These are phyloP conservation scores for Pachysolen tannophilus DNA, from an alignment of 805 yeast species.

Conservation along the genomic window DNA sequence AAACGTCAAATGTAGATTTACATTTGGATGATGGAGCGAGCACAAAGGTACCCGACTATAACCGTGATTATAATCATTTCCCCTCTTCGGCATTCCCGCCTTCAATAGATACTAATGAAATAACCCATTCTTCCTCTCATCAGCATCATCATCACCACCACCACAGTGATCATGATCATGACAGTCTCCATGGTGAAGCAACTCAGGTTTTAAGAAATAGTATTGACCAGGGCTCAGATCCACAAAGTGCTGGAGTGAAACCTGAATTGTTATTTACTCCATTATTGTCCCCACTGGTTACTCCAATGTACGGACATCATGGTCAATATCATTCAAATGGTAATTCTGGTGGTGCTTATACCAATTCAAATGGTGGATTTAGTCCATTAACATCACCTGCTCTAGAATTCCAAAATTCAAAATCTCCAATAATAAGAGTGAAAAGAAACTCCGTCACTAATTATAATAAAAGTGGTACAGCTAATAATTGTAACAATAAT, in stretches of 20 bases:
- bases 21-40: not conserved
- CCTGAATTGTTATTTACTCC: constrained; percentile 69
- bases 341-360: constrained; percentile 9
- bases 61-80: not conserved
- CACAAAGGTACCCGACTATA: not conserved
- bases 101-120: not conserved
- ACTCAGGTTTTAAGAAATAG: no score
- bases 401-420: constrained; percentile 33
- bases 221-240: not conserved
- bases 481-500: not conserved
- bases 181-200: no score
- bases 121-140: not conserved
- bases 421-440: constrained; percentile 18
- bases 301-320: constrained; percentile 40
- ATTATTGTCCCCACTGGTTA: constrained; percentile 65
- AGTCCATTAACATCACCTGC: constrained; percentile 66
- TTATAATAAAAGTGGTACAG: not conserved
- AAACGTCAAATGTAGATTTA: not conserved
- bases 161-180: no score
- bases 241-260: constrained; percentile 25
- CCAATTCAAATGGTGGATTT: constrained; percentile 15
- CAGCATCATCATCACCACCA: not conserved
- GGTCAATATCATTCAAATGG: not conserved
- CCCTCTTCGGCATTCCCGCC: not conserved
- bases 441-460: constrained; percentile 8